Evolutionary conservation across 108 stramenopile genomes (phyloP).

Genomic region (Fragilaria radians): DNA sequence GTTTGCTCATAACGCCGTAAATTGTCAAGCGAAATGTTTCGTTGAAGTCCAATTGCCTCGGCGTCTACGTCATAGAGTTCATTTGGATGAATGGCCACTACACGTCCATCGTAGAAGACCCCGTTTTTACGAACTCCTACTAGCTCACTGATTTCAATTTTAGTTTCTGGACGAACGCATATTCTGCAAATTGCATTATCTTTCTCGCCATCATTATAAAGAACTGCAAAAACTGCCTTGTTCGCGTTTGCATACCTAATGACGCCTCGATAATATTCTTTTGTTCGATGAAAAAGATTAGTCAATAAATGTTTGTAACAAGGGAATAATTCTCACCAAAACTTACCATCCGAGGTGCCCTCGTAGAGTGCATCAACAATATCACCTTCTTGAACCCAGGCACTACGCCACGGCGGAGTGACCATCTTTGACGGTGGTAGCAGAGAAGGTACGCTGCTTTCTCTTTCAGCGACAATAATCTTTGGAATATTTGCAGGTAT

Average conservation of each 20-base stretch:
- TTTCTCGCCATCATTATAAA: conserved; percentile 35
- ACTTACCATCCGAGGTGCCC: conserved; percentile 34
- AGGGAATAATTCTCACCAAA: not conserved
- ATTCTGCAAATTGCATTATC: conserved; percentile 9
- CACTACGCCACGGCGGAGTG: conserved; percentile 18
- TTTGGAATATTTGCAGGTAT: not conserved
- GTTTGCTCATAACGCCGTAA: not conserved
- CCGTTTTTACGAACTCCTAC: conserved; percentile 7
- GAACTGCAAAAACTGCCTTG: conserved; percentile 21
- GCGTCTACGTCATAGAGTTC: not conserved
- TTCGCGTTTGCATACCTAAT: conserved; percentile 17
- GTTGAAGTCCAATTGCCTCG: not conserved
- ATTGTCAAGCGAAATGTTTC: not conserved
- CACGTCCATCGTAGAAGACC: not conserved
- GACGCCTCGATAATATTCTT: conserved; percentile 30
- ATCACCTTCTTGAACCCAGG: conserved; percentile 38
- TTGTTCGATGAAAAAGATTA: not conserved
- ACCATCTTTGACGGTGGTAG: conserved; percentile 6
- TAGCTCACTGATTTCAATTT: conserved; percentile 16
- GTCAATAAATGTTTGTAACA: not conserved
- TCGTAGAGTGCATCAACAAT: conserved; percentile 29
- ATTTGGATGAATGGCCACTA: not conserved
- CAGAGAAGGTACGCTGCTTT: not conserved
- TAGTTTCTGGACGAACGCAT: conserved; percentile 21
- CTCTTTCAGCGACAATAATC: not conserved